These are phyloP conservation scores for Macaranga tanarius DNA, from an alignment of 441 rosid genomes.

Conservation along the genomic window DNA sequence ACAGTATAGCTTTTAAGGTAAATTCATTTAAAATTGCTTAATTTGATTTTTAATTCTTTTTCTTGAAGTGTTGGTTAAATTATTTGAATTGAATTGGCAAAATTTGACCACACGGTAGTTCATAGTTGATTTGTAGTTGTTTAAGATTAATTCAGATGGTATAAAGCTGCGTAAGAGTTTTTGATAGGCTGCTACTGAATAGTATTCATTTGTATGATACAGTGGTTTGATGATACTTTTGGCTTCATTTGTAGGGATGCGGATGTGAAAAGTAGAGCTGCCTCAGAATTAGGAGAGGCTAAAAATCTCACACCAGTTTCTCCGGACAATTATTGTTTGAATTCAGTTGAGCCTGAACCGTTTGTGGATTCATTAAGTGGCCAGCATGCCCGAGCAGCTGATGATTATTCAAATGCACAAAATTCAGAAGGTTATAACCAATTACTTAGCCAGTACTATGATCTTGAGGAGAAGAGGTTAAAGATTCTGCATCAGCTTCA, in stretches of 20 bases:
- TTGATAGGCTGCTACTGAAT: background rate
- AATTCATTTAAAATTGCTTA: background rate
- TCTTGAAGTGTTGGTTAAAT: background rate
- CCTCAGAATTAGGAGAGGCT: conserved; percentile 21
- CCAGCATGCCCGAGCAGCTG: conserved; percentile 16
- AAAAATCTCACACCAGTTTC: conserved; percentile 16
- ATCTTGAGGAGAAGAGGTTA: conserved; percentile 61
- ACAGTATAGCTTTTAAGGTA: background rate
- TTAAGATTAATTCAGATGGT: background rate
- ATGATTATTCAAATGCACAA: conserved; percentile 28
- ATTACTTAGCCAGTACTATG: conserved; percentile 53
- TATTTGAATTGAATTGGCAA: background rate
- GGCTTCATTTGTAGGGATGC: conserved; percentile 23
- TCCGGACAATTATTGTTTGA: conserved; percentile 23
- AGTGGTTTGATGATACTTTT: background rate
- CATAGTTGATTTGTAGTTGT: too few relatives aligned
- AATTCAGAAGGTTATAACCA: conserved; percentile 42
- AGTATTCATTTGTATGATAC: background rate
- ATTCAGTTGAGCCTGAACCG: conserved; percentile 23
- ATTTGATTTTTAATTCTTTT: too few relatives aligned
- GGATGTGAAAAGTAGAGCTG: conserved; percentile 22
- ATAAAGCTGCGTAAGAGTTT: background rate
- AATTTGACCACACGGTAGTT: background rate
- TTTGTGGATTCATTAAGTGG: conserved; percentile 28
- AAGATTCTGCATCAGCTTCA: conserved; percentile 46